Percentiles rank a stretch among this genome's conserved stretches.
Conservation (phyloP, 1,284 basidiomycete species). For the Volvariella surrecta region DNA sequence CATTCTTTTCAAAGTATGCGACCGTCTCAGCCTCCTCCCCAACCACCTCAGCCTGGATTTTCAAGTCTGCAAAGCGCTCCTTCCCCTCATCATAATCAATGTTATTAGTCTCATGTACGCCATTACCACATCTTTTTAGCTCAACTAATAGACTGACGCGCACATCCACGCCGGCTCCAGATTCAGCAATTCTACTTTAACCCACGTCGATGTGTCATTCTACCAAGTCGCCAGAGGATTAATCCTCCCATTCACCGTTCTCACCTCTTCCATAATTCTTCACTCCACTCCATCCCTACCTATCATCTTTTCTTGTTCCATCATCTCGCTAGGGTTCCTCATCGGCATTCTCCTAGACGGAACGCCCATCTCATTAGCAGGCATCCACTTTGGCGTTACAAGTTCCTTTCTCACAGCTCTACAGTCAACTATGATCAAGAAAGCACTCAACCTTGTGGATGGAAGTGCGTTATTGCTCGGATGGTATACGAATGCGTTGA, state of each 20-base stretch:
- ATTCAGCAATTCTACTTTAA: constrained; percentile 85
- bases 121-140: neutral
- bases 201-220: constrained; percentile 89
- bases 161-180: constrained; percentile 34
- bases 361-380: constrained; percentile 48
- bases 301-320: constrained; percentile 59
- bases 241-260: constrained; percentile 80
- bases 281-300: constrained; percentile 62
- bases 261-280: constrained; percentile 67
- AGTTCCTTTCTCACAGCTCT: constrained; percentile 73
- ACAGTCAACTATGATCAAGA: constrained; percentile 85
- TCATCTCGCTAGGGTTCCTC: constrained; percentile 82
- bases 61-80: constrained; percentile 59
- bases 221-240: constrained; percentile 87
- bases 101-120: constrained; percentile 72
- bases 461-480: constrained; percentile 73
- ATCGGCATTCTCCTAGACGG: constrained; percentile 76
- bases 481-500: constrained; percentile 80
- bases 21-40: constrained; percentile 52
- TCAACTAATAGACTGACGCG: too few relatives aligned
- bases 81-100: constrained; percentile 66
- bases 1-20: constrained; percentile 58
- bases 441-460: constrained; percentile 63
- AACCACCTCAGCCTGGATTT: constrained; percentile 53
- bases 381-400: constrained; percentile 68